These are phyloP conservation scores for Vigna unguiculata DNA, from an alignment of 306 rosid genomes.

Conservation along the genomic window DNA sequence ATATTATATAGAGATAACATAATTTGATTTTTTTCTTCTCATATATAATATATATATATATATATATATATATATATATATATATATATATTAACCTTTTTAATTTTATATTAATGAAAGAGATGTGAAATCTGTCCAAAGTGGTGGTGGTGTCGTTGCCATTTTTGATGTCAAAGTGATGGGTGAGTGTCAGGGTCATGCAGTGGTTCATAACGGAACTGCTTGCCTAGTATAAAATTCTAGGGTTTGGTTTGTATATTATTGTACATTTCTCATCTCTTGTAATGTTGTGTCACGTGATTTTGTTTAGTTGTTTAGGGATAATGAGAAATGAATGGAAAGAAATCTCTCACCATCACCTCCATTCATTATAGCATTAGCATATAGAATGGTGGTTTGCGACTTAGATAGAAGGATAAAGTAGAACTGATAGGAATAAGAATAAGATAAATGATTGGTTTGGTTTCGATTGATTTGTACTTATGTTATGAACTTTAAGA, in stretches of 20 bases:
- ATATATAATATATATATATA: too few relatives aligned
- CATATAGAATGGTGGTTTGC: not conserved
- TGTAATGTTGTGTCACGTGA: slow-evolving; percentile 44
- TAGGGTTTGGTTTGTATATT: slow-evolving; percentile 11
- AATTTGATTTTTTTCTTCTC: too few relatives aligned
- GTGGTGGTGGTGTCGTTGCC: slow-evolving; percentile 36
- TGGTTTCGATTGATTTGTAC: too few relatives aligned
- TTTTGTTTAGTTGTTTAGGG: slow-evolving; percentile 35
- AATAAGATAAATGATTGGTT: too few relatives aligned
- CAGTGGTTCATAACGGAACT: slow-evolving; percentile 36
- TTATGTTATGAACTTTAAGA: too few relatives aligned
- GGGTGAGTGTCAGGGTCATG: slow-evolving; percentile 11
- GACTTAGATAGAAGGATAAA: too few relatives aligned
- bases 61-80: too few relatives aligned
- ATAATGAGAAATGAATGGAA: slow-evolving; percentile 16
- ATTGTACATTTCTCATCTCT: slow-evolving; percentile 6
- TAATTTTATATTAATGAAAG: too few relatives aligned
- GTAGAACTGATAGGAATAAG: too few relatives aligned
- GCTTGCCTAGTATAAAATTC: slow-evolving; percentile 34
- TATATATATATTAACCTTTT: too few relatives aligned
- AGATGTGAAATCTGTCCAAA: slow-evolving; percentile 27
- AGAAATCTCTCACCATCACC: slow-evolving; percentile 2
- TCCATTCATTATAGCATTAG: slow-evolving; percentile 15
- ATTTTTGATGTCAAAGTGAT: slow-evolving; percentile 14
- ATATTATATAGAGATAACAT: too few relatives aligned